Percentiles rank a stretch among this genome's conserved stretches.
Evolutionary conservation across 495 filamentous ascomycete species (phyloP).

Genomic region (Xylaria sp.): DNA sequence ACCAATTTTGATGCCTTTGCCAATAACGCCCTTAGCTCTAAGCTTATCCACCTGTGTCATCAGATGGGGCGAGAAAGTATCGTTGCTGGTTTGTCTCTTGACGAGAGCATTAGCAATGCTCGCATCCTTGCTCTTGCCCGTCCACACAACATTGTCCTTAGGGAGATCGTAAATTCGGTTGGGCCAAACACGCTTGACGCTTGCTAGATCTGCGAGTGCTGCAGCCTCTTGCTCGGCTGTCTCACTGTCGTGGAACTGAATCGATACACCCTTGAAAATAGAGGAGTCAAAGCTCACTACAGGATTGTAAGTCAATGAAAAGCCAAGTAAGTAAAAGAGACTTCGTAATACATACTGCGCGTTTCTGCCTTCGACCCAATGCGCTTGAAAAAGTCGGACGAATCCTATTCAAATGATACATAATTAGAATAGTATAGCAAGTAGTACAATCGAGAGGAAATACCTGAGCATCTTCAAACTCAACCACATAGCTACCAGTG

Average conservation of each 20-base stretch:
- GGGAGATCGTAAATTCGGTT: constrained; percentile 52
- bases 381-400: constrained; percentile 45
- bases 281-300: constrained; percentile 49
- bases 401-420: constrained; percentile 41
- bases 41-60: constrained; percentile 60
- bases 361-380: constrained; percentile 49
- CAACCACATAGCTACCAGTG: constrained; percentile 56
- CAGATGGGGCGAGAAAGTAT: constrained; percentile 52
- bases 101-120: constrained; percentile 37
- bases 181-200: constrained; percentile 56
- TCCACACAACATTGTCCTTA: constrained; percentile 53
- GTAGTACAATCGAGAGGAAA: constrained; percentile 7
- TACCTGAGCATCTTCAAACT: constrained; percentile 56
- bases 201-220: constrained; percentile 47
- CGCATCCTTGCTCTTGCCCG: constrained; percentile 42
- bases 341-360: constrained; percentile 35
- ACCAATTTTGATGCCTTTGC: constrained; percentile 56
- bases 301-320: background rate
- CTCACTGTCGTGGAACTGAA: constrained; percentile 52
- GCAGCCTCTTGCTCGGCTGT: constrained; percentile 49
- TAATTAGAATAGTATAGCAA: constrained; percentile 30
- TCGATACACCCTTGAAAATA: constrained; percentile 57
- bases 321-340: background rate
- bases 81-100: constrained; percentile 41
- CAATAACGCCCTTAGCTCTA: constrained; percentile 49